A percentile compares a stretch with the other conserved stretches of the same genome.
Conservation (phyloP, 2,329 filamentous ascomycete genomes). For the Microsporum canis region DNA sequence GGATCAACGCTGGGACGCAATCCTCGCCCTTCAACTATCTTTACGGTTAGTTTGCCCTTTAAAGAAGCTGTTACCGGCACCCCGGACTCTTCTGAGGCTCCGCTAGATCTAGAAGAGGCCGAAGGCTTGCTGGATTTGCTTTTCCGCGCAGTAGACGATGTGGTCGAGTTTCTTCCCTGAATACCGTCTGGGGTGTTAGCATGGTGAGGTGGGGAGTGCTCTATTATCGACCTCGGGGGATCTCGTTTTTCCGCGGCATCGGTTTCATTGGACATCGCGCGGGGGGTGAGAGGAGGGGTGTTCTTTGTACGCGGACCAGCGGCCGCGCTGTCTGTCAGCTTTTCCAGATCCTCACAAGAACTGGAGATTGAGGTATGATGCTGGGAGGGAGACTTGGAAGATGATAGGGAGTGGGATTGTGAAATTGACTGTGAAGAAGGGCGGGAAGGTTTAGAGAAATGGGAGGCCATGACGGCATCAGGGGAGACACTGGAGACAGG, state of each 20-base stretch:
- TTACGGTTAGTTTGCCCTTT: conserved; percentile 81
- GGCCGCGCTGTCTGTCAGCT: conserved; percentile 74
- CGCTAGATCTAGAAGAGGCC: conserved; percentile 13
- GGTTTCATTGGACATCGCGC: conserved; percentile 63
- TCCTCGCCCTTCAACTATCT: conserved; percentile 74
- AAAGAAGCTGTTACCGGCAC: conserved; percentile 54
- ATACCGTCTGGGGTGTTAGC: conserved; percentile 14
- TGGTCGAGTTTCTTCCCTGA: conserved; percentile 13
- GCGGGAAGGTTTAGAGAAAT: conserved; percentile 57
- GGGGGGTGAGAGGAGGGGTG: conserved; percentile 78
- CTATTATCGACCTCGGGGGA: background rate
- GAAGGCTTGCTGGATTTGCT: background rate
- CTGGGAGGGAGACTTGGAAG: conserved; percentile 17
- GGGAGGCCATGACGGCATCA: conserved; percentile 53
- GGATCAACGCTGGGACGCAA: conserved; percentile 74
- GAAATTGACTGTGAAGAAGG: conserved; percentile 35
- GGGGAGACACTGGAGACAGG: conserved; percentile 56
- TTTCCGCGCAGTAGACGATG: background rate
- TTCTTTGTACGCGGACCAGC: conserved; percentile 60
- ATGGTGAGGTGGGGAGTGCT: background rate
- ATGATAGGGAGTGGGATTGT: conserved; percentile 17
- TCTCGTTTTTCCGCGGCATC: conserved; percentile 23
- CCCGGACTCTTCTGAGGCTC: conserved; percentile 28
- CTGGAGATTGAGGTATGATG: conserved; percentile 26
- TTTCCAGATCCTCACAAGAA: conserved; percentile 36